Percentiles rank a stretch among this genome's conserved stretches.
phyloP scores from a whole-genome alignment of 2,329 filamentous ascomycete species.

The Fusarium solani-melongenae region DNA sequence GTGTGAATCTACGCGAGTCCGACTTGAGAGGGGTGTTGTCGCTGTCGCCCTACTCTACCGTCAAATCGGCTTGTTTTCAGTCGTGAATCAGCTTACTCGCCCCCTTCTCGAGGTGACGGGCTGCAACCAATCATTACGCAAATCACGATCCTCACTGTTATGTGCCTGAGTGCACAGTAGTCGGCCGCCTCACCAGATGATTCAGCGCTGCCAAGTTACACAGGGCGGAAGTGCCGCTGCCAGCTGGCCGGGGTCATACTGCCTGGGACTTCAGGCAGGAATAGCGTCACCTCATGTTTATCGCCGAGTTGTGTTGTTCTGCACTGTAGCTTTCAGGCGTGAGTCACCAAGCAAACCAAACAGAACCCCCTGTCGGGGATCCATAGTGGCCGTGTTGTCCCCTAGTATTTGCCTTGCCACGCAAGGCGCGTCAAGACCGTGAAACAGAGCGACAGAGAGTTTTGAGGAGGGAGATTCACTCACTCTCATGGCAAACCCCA shows the following conservation, averaged over 20 bases:
- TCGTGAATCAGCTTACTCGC: neutral
- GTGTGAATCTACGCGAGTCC: slow-evolving; percentile 14
- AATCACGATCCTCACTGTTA: neutral
- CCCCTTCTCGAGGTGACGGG: neutral
- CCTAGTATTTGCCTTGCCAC: slow-evolving; percentile 32
- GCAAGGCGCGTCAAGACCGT: slow-evolving; percentile 13
- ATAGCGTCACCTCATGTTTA: neutral
- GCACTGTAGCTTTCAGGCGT: slow-evolving; percentile 7
- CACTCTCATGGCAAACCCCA: slow-evolving; percentile 16
- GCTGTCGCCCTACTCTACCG: neutral
- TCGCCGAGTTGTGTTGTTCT: slow-evolving; percentile 1
- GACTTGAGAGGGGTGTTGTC: neutral
- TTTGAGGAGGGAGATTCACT: slow-evolving; percentile 15
- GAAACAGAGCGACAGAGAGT: slow-evolving; percentile 10
- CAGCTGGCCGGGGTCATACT: neutral
- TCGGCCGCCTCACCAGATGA: slow-evolving; percentile 19
- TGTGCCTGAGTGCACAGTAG: neutral
- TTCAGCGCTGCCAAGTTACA: slow-evolving; percentile 5
- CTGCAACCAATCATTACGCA: slow-evolving; percentile 8
- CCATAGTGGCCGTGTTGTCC: slow-evolving; percentile 10
- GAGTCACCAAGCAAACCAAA: slow-evolving; percentile 29
- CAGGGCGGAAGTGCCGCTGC: neutral
- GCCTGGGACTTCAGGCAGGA: neutral
- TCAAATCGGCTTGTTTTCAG: slow-evolving; percentile 1
- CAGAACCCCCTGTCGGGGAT: slow-evolving; percentile 22